Base-by-base conservation (phyloP, 1,139 yeast genomes). In the Geotrichum australiense region DNA sequence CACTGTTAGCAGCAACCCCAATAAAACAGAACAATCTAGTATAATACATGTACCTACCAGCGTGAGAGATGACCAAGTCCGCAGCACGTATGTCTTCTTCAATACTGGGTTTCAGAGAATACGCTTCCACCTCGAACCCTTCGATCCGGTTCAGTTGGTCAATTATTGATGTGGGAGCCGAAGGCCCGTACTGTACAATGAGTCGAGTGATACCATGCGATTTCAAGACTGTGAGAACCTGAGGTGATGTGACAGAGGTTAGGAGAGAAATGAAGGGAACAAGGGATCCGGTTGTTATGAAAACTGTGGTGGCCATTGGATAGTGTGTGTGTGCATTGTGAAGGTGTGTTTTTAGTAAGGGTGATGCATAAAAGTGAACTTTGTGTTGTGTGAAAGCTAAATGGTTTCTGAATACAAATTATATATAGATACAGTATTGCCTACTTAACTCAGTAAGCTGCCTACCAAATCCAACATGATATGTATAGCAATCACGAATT, bases 211-310 rank as follows among this genome's bases (percentile, higher is more conserved):
- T 73, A 0, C 74, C 74, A 2, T 53, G 47, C 1, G 50, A 46
- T 0, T 46, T 27, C 16, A 79, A 51, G 1, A 53, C 42, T 0
- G 53, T 43, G 0, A 80, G 47, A 37, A 80, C 72, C 1, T 53
- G 50, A 0, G 51, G 48, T 5, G 61, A 50, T 4, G 76, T 48
- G 0, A 73, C 62, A 3, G 65, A 53, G 24, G 61, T 59, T 1
- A 86, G 59, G n/a, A 86, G 68, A 12, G 57, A 61, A 5, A 69
- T 66, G 58, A 86, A 86, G 0, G 94, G 82, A 10, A 80, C 85
- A 0, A 95, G 85, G 1, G 94, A 95, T 0, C 96, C 96, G 1
- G 93, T 81, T 0, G 94, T 78, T 7, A 82, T 76, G 31, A 80
- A 63, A 2, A 74, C 58, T 14, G 64, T 59, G 51, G 48, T 51